Evolutionary conservation across 2,329 filamentous ascomycete species (phyloP).

Genomic region (Sarocladium brachiariae): DNA sequence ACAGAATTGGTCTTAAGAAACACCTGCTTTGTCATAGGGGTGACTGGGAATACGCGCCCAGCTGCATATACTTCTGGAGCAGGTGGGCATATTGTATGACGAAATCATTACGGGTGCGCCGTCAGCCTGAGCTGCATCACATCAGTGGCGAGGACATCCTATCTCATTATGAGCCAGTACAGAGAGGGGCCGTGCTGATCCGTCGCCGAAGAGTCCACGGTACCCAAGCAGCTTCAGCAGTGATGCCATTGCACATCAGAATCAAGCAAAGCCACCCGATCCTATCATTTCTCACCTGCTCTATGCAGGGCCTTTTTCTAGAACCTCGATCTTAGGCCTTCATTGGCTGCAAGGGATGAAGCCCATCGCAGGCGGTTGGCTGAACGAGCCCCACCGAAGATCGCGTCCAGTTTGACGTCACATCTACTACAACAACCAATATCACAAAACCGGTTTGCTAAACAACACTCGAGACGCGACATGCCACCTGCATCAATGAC

Average conservation of each 20-base stretch:
- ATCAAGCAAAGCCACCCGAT: background rate
- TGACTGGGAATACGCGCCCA: too few relatives aligned
- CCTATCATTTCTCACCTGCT: background rate
- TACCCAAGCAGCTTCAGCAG: background rate
- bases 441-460: conserved; percentile 8
- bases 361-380: background rate
- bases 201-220: background rate
- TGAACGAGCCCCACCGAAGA: conserved; percentile 5
- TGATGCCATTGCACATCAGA: conserved; percentile 3
- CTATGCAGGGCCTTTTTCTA: background rate
- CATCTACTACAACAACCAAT: background rate
- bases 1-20: too few relatives aligned
- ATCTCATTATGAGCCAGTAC: too few relatives aligned
- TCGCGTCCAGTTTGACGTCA: conserved; percentile 6
- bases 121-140: too few relatives aligned
- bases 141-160: too few relatives aligned
- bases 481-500: background rate
- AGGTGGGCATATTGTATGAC: too few relatives aligned
- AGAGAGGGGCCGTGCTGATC: background rate
- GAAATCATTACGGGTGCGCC: too few relatives aligned
- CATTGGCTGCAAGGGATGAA: background rate
- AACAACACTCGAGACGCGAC: background rate
- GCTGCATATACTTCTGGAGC: too few relatives aligned
- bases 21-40: too few relatives aligned
- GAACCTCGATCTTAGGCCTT: background rate